A percentile compares a stretch with the other conserved stretches of the same genome.
Conservation (phyloP, 78 protist genomes). For the Isochrysis galbana region DNA sequence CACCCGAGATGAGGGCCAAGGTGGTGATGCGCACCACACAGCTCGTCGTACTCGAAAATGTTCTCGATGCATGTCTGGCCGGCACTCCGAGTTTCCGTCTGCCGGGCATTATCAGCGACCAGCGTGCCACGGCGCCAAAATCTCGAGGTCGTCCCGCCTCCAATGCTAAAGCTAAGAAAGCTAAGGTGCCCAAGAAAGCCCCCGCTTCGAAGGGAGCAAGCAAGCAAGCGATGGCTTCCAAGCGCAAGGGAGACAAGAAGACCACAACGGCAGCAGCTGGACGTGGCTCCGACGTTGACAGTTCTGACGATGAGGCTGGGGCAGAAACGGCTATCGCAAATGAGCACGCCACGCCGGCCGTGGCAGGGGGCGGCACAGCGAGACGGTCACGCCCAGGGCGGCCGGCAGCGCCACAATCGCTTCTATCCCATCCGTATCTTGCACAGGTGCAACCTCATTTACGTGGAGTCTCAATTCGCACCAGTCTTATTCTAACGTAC, state of each 20-base stretch:
- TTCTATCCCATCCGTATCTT: neutral
- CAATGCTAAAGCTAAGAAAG: neutral
- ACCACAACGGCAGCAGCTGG: neutral
- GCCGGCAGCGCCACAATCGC: neutral
- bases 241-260: neutral
- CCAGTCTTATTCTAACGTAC: neutral
- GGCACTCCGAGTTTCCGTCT: neutral
- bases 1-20: neutral
- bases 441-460: neutral
- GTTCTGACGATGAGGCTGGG: neutral
- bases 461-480: neutral
- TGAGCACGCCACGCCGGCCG: neutral
- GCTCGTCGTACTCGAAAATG: neutral
- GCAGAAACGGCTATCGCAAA: neutral
- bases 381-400: too few species aligned
- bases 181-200: neutral
- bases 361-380: neutral
- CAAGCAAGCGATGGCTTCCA: neutral
- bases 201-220: neutral
- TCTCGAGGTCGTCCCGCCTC: too few species aligned
- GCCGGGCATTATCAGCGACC: neutral
- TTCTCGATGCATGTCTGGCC: neutral
- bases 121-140: neutral
- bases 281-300: neutral
- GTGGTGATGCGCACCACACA: neutral